These are phyloP conservation scores for Omphalea diandra DNA, from an alignment of 441 rosid species.

Conservation along the genomic window DNA sequence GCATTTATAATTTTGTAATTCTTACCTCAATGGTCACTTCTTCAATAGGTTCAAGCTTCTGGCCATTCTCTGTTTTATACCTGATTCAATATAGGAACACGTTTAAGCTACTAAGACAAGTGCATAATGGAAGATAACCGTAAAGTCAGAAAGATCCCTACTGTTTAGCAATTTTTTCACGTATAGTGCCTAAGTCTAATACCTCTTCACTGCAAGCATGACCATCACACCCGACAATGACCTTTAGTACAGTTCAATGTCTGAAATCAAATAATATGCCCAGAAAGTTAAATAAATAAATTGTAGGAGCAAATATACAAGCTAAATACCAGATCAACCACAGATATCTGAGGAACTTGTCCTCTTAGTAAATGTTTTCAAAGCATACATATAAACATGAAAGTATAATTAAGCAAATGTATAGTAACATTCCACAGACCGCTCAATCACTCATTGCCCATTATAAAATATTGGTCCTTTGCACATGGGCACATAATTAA, in stretches of 20 bases:
- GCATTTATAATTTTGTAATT: neutral
- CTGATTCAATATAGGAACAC: conserved; percentile 42
- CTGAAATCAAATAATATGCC: neutral
- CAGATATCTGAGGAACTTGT: neutral
- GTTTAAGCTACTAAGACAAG: conserved; percentile 1
- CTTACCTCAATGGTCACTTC: conserved; percentile 86
- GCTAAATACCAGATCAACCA: neutral
- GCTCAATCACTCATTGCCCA: neutral
- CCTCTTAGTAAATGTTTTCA: neutral
- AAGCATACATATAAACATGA: neutral
- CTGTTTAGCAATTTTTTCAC: neutral
- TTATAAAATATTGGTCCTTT: neutral
- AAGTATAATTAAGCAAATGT: neutral
- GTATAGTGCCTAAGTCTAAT: too few species aligned
- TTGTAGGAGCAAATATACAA: neutral
- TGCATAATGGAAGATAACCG: neutral
- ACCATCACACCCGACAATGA: neutral
- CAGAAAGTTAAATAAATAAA: neutral
- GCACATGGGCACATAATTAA: neutral
- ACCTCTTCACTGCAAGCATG: neutral
- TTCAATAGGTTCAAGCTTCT: conserved; percentile 92
- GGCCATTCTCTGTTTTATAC: conserved; percentile 66
- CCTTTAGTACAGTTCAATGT: neutral
- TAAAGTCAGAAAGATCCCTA: neutral
- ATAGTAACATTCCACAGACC: neutral